These are phyloP conservation scores for Leptomonas pyrrhocoris DNA, from an alignment of 208 protist genomes.

Conservation along the genomic window DNA sequence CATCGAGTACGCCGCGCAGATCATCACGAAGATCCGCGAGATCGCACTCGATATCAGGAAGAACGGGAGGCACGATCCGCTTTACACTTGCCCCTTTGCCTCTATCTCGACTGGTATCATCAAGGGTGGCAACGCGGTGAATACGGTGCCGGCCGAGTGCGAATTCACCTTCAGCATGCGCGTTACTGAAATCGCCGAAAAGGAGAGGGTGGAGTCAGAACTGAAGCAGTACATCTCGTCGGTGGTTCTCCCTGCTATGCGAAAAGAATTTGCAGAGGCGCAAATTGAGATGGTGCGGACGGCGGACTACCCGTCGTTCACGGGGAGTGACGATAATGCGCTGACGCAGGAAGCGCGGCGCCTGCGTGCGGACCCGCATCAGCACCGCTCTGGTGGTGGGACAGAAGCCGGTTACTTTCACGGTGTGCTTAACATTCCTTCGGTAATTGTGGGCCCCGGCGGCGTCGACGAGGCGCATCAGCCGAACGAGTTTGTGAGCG, in stretches of 20 bases:
- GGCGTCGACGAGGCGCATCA: slow-evolving; percentile 33
- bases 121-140: slow-evolving; percentile 46
- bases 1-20: too few species aligned
- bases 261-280: slow-evolving; percentile 33
- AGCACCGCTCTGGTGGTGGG: slow-evolving; percentile 27
- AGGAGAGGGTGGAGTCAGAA: slow-evolving; percentile 18
- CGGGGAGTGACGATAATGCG: slow-evolving; percentile 27
- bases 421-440: slow-evolving; percentile 36
- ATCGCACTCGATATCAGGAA: slow-evolving; percentile 39
- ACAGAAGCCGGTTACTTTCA: slow-evolving; percentile 60
- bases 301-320: slow-evolving; percentile 22
- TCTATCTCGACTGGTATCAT: slow-evolving; percentile 43
- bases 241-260: slow-evolving; percentile 33
- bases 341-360: slow-evolving; percentile 34
- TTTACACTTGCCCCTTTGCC: slow-evolving; percentile 31
- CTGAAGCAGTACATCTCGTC: slow-evolving; percentile 36
- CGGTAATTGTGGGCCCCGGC: slow-evolving; percentile 40
- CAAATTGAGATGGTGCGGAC: slow-evolving; percentile 17
- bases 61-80: slow-evolving; percentile 23
- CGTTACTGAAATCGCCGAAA: slow-evolving; percentile 16
- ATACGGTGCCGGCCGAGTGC: slow-evolving; percentile 51
- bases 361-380: not conserved
- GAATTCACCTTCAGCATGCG: slow-evolving; percentile 46
- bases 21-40: slow-evolving; percentile 44
- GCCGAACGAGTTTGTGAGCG: slow-evolving; percentile 35